Conservation (phyloP, 345 rosid species). For the Durio zibethinus region DNA sequence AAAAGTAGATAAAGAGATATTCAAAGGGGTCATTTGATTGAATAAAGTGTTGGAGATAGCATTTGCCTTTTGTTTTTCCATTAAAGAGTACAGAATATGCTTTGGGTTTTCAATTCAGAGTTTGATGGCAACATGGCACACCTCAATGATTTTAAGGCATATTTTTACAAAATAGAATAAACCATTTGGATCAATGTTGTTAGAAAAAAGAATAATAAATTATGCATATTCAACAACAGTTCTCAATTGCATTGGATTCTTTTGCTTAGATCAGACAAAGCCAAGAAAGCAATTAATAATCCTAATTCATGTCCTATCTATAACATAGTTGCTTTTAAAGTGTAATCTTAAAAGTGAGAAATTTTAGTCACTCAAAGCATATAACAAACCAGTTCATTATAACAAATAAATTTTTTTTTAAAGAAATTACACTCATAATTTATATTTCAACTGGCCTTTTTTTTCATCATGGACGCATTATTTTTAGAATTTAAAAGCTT, state of each 20-base stretch:
- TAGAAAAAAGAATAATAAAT: not conserved
- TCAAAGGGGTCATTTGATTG: not conserved
- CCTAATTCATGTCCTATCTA: not conserved
- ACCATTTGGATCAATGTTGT: too few species aligned
- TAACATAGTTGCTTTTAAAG: not conserved
- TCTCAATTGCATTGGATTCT: not conserved
- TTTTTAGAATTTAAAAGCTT: too few species aligned
- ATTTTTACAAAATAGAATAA: too few species aligned
- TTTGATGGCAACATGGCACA: too few species aligned
- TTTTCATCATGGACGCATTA: too few species aligned
- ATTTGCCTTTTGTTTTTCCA: not conserved
- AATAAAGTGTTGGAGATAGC: not conserved
- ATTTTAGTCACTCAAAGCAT: not conserved
- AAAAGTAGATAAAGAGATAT: conserved; percentile 12
- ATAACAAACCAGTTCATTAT: not conserved
- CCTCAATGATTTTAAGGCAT: too few species aligned
- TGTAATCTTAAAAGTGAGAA: not conserved
- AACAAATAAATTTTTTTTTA: too few species aligned
- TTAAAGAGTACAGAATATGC: not conserved
- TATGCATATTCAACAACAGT: not conserved
- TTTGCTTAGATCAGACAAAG: not conserved
- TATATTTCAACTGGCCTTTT: too few species aligned
- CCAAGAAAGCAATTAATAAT: not conserved
- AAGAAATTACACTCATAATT: not conserved
- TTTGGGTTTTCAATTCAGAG: not conserved